Evolutionary conservation across 164 flowering plant species (phyloP).

Genomic region (Malania oleifera): DNA sequence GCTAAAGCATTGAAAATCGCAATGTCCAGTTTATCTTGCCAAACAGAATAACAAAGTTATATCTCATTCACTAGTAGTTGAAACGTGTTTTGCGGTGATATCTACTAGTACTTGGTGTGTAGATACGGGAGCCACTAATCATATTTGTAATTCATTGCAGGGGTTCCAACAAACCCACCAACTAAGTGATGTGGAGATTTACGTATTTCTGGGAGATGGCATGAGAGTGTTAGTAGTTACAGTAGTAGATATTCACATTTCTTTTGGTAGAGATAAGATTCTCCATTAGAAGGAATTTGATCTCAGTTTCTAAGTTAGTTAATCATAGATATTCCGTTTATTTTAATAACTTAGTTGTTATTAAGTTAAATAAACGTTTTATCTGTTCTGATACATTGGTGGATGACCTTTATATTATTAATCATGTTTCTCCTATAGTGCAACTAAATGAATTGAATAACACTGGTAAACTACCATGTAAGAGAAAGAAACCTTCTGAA

Average conservation of each 20-base stretch:
- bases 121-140: neutral
- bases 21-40: neutral
- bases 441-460: neutral
- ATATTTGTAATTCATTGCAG: conserved; percentile 8
- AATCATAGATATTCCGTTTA: neutral
- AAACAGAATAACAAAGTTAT: neutral
- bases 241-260: neutral
- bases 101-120: neutral
- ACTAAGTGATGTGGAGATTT: conserved; percentile 2
- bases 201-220: neutral
- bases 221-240: neutral
- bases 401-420: neutral
- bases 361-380: neutral
- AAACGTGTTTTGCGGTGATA: neutral
- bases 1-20: neutral
- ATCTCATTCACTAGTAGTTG: neutral
- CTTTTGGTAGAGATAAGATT: neutral
- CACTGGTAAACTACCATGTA: neutral
- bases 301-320: conserved; percentile 1
- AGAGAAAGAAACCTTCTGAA: neutral
- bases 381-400: neutral
- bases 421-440: neutral
- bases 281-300: neutral
- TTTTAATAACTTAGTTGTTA: neutral
- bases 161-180: conserved; percentile 4